phyloP scores from a whole-genome alignment of 306 rosid species.

The Astragalus membranaceus region DNA sequence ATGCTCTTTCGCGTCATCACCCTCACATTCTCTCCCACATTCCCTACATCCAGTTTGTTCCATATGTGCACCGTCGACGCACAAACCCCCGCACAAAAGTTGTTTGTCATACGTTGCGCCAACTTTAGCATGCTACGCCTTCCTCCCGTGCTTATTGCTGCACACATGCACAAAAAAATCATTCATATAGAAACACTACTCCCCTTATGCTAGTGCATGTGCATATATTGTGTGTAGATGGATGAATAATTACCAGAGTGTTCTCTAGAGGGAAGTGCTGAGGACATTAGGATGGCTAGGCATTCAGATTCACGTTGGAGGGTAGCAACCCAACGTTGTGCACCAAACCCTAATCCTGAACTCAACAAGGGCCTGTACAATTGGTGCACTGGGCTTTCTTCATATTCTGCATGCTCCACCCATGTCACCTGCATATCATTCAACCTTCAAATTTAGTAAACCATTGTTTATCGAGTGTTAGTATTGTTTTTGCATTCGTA shows the following conservation, averaged over 20 bases:
- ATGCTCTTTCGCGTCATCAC: constrained; percentile 89
- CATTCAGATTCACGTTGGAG: constrained; percentile 93
- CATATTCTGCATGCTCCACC: constrained; percentile 96
- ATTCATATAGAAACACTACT: neutral
- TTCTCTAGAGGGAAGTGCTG: constrained; percentile 47
- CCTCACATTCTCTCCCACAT: constrained; percentile 68
- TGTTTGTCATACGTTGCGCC: constrained; percentile 83
- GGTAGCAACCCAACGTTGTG: constrained; percentile 88
- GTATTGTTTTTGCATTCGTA: too few relatives aligned
- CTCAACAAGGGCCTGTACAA: constrained; percentile 68
- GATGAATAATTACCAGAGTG: constrained; percentile 39
- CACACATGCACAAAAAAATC: neutral
- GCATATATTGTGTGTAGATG: too few relatives aligned
- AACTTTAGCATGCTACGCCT: constrained; percentile 86
- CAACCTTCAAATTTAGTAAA: too few relatives aligned
- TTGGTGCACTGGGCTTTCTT: constrained; percentile 75
- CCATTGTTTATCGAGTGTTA: too few relatives aligned
- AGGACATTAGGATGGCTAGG: constrained; percentile 76
- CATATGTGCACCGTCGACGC: constrained; percentile 81
- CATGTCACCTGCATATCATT: constrained; percentile 69
- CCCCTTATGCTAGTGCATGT: neutral
- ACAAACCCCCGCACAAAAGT: constrained; percentile 85
- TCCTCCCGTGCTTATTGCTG: constrained; percentile 50
- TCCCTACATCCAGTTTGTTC: constrained; percentile 67
- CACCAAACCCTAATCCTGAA: constrained; percentile 88